Evolutionary conservation across 805 yeast genomes (phyloP), one percentile per base, ranked within the genome.

Genomic region (Kazachstania viticola): DNA sequence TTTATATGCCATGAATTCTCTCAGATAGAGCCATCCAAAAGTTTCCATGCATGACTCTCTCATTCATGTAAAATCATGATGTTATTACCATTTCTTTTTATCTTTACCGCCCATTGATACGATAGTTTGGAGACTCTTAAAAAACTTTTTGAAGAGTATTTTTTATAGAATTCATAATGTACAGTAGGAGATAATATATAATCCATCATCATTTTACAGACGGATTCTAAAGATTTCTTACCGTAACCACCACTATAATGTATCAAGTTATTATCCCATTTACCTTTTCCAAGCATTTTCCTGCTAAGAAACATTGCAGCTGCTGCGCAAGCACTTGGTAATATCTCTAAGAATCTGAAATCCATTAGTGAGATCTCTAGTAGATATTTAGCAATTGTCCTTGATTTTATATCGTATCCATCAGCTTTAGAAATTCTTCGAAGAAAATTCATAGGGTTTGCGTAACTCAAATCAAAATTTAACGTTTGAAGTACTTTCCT

Each of bases 211-310:
- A 75, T 64, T 39, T 73, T 74, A 33, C 79, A 69, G 36, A 83
- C 73, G 25, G 80, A 79, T 42, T 65, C 62, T 55, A 88, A 57
- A 42, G 79, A 83, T 28, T 64, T 68, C 39, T 75, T 79, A 17
- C 75, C 69, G 56, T 79, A 81, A 6, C 93, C 95, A 22, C 95
- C 96, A n/a, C 91, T 75, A 56, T 85, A 88, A 51, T 83, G 94
- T 29, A 82, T 73, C 40, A 87, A 64, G 55, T 84, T 84, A 5
- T 79, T 78, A 50, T 75, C 74, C 96, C 95, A 85, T 17, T 74
- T 75, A 4, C 62, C 60, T 30, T 61, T 74, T 14, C 77, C 78
- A 42, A 81, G 58, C 62, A 85, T 80, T 48, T 72, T 69, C 47
- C 94, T 68, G 7, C 94, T 73, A 29, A 84, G 62, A 53, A 74